Conservation (phyloP, 163 green algal species). For the Coccomyxa subellipsoidea region DNA sequence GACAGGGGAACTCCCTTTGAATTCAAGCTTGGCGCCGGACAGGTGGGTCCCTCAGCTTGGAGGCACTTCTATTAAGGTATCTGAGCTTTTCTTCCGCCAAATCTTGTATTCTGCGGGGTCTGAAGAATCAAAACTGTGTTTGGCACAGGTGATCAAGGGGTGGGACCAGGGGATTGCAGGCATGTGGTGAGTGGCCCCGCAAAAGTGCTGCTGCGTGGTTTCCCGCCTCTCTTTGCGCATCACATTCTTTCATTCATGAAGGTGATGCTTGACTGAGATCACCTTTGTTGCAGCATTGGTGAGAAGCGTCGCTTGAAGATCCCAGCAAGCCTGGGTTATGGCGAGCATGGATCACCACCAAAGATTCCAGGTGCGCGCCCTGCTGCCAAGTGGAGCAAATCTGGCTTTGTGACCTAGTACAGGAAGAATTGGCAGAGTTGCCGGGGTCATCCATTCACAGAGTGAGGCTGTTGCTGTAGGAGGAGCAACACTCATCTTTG, state of each 20-base stretch:
- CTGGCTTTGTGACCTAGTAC: background rate
- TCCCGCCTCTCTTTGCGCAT: background rate
- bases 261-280: background rate
- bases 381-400: background rate
- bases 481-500: constrained; percentile 46
- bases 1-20: constrained; percentile 62
- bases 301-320: constrained; percentile 81
- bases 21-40: constrained; percentile 66
- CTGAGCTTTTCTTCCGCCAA: no score
- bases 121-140: no score
- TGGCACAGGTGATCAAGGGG: constrained; percentile 63
- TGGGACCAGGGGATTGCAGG: constrained; percentile 76
- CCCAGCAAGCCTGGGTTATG: constrained; percentile 20
- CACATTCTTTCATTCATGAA: background rate
- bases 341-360: constrained; percentile 55
- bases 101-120: no score
- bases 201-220: no score
- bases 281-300: constrained; percentile 42
- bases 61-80: no score
- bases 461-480: background rate
- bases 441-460: background rate
- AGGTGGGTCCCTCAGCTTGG: no score
- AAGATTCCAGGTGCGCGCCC: constrained; percentile 49
- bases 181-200: constrained; percentile 55
- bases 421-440: no score